Evolutionary conservation across 306 rosid genomes (phyloP), one percentile per base, ranked within the genome.

Genomic region (Gastrolobium villosum): DNA sequence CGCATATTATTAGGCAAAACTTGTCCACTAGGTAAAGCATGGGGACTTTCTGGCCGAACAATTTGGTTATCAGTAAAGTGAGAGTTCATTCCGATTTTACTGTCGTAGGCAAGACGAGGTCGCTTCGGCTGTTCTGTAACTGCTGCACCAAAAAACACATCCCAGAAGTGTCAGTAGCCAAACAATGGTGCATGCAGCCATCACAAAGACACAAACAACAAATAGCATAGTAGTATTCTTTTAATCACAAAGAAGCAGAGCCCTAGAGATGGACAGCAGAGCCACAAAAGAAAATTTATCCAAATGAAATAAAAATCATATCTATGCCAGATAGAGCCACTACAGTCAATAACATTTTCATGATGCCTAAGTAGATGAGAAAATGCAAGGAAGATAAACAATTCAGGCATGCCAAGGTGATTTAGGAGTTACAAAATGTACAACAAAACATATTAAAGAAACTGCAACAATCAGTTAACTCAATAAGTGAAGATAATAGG

Each of bases 71-170:
- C 97, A 75, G 88, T 69, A 54, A 75, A 85, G 71, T 86, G 93
- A 82, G 91, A 63, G 76, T 69, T 88, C 43, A 54, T 68, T 83
- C 91, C 88, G 56, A 45, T 39, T 83, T 89, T 91, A 14, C 85
- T 81, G 71, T 90, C 96, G 57, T 84, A 89, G 60, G 76, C 72
- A 86, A 81, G 84, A 39, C 79, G 86, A 31, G 87, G 75, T 79
- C 83, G 87, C 90, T 89, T 92, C 81, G 65, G 92, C 84, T 83
- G 97, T 83, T 93, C 99, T 9, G 86, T 79, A 74, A 76, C 92
- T 70, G 90, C 80, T 71, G 84, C 79, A 72, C 44, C 78, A 82
- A 65, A 70, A 44, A 72, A 43, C 28, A 75, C n/a, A 68, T 30
- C 85, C 54, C 9, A 43, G 20, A 79, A 50, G 66, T 28, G 80